Percentiles rank a stretch among this genome's conserved stretches.
Evolutionary conservation across 2,329 filamentous ascomycete species (phyloP).

Genomic region (Xylariaceae sp.): DNA sequence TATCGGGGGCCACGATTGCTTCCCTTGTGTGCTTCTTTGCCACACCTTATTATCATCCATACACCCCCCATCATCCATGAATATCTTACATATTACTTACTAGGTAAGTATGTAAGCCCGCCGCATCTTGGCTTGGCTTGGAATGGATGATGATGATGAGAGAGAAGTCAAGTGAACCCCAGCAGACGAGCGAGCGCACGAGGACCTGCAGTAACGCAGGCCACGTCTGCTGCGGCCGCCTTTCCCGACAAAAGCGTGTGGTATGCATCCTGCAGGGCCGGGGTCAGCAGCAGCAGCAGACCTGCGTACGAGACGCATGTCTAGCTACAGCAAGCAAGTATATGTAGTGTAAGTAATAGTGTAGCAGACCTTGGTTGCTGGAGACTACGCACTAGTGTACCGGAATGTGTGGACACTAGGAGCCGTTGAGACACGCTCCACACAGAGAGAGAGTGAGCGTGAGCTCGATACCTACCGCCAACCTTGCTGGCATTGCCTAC

Average conservation of each 20-base stretch:
- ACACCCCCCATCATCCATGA: no score
- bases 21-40: no score
- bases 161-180: slow-evolving; percentile 13
- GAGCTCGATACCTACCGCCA: not conserved
- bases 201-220: slow-evolving; percentile 32
- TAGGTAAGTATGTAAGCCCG: not conserved
- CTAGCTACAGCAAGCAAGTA: no score
- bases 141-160: slow-evolving; percentile 4
- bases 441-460: not conserved
- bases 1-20: no score
- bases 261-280: slow-evolving; percentile 30
- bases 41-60: no score
- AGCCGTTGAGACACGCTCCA: slow-evolving; percentile 25
- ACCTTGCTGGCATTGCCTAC: slow-evolving; percentile 3
- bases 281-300: no score
- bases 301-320: no score
- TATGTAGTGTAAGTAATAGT: no score
- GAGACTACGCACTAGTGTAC: not conserved
- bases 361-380: slow-evolving; percentile 11
- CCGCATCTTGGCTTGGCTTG: not conserved
- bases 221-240: slow-evolving; percentile 32
- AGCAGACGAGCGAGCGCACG: slow-evolving; percentile 4
- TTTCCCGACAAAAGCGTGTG: slow-evolving; percentile 31
- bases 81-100: no score
- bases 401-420: not conserved